Percentiles rank a stretch among this genome's conserved stretches.
Evolutionary conservation across 2,329 filamentous ascomycete species (phyloP).

Genomic region (Epichloe gansuensis): DNA sequence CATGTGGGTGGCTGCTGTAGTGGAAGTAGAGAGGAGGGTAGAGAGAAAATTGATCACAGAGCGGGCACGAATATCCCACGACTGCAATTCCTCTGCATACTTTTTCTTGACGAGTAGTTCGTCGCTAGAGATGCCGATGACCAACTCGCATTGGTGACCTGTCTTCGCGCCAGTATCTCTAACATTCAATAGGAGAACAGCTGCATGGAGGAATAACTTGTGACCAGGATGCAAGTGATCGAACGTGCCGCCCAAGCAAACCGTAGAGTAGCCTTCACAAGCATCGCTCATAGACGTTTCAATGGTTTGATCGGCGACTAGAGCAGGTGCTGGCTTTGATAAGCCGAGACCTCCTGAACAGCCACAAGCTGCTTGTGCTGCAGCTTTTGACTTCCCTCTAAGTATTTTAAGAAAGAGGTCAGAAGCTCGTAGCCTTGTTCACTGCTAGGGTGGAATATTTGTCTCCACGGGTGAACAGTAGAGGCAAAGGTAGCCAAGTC

Average conservation of each 20-base stretch:
- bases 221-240: constrained; percentile 93
- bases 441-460: constrained; percentile 53
- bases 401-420: constrained; percentile 32
- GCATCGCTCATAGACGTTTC: background rate
- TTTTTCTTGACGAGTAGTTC: constrained; percentile 82
- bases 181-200: constrained; percentile 45
- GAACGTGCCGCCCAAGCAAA: constrained; percentile 87
- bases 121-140: constrained; percentile 82
- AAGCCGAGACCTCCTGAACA: constrained; percentile 40
- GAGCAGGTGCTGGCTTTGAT: constrained; percentile 5
- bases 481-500: constrained; percentile 41
- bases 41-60: constrained; percentile 62
- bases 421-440: constrained; percentile 52
- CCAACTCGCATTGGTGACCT: constrained; percentile 41
- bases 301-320: background rate
- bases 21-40: constrained; percentile 39
- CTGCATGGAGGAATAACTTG: constrained; percentile 90
- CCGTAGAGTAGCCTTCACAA: constrained; percentile 22
- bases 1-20: constrained; percentile 9
- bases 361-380: constrained; percentile 37
- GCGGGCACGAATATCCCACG: constrained; percentile 63
- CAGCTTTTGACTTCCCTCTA: constrained; percentile 34
- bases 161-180: background rate
- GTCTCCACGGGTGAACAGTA: constrained; percentile 47
- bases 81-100: constrained; percentile 66